Conservation (phyloP, 495 filamentous ascomycete species). For the Endocarpon pusillum region DNA sequence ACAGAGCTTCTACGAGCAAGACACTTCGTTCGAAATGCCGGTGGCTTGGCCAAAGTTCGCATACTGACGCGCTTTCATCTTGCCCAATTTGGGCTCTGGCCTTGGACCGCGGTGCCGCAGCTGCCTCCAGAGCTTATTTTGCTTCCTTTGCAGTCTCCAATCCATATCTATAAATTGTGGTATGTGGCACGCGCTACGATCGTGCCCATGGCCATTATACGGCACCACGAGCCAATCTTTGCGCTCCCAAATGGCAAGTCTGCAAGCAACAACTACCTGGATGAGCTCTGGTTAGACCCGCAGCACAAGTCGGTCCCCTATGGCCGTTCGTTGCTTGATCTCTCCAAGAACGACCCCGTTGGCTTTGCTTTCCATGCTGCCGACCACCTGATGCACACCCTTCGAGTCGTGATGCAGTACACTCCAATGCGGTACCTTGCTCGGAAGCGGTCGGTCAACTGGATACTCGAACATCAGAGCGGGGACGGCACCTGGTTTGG, state of each 20-base stretch:
- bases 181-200: constrained; percentile 23
- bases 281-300: constrained; percentile 23
- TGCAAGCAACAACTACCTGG: constrained; percentile 17
- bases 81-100: constrained; percentile 26
- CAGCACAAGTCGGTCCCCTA: constrained; percentile 16
- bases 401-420: constrained; percentile 9
- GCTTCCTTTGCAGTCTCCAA: constrained; percentile 12
- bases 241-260: constrained; percentile 18
- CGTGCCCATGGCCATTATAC: constrained; percentile 20
- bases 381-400: constrained; percentile 12
- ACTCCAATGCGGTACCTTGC: constrained; percentile 7
- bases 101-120: constrained; percentile 23
- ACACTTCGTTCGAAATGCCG: constrained; percentile 14
- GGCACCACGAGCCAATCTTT: constrained; percentile 21
- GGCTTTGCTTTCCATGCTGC: constrained; percentile 11
- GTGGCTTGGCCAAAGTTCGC: constrained; percentile 23
- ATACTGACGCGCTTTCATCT: constrained; percentile 22
- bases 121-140: constrained; percentile 25
- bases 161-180: constrained; percentile 22
- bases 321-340: constrained; percentile 3
- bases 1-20: constrained; percentile 15
- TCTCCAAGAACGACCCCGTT: constrained; percentile 7
- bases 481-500: constrained; percentile 16
- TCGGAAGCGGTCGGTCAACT: constrained; percentile 9
- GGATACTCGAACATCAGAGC: constrained; percentile 20